Percentiles rank a stretch among this genome's conserved stretches.
These are phyloP conservation scores for Penicillium angulare DNA, from an alignment of 495 filamentous ascomycete species.

Conservation along the genomic window DNA sequence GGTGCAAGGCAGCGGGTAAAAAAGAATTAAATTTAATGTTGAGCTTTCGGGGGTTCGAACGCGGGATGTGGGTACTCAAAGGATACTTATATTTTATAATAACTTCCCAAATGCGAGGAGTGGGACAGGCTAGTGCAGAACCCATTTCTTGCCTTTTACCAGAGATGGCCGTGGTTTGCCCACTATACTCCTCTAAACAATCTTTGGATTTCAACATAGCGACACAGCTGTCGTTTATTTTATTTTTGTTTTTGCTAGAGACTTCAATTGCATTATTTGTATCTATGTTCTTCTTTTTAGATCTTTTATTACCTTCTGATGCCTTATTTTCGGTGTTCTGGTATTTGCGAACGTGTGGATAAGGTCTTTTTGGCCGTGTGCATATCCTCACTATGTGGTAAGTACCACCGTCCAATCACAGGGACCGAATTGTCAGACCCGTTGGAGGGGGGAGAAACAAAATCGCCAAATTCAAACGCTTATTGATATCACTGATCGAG, in stretches of 20 bases:
- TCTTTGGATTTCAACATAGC: conserved; percentile 56
- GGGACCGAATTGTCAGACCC: conserved; percentile 25
- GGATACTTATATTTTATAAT: conserved; percentile 13
- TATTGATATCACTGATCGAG: too few relatives aligned
- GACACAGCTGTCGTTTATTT: conserved; percentile 42
- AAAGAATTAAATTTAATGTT: conserved; percentile 11
- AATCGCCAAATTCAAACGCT: too few relatives aligned
- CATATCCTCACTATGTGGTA: too few relatives aligned
- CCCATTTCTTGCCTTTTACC: conserved; percentile 71
- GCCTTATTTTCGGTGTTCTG: too few relatives aligned
- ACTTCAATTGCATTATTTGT: background rate
- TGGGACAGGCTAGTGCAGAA: conserved; percentile 56
- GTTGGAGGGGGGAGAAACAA: background rate
- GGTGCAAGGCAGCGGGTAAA: conserved; percentile 3
- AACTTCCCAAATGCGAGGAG: conserved; percentile 29
- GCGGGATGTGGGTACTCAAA: background rate
- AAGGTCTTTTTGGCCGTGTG: too few relatives aligned
- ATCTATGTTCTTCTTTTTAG: background rate
- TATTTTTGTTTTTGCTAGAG: conserved; percentile 30
- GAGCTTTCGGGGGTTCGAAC: conserved; percentile 29
- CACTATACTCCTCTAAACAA: conserved; percentile 56
- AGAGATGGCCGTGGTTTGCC: conserved; percentile 64
- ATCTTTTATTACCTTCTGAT: too few relatives aligned
- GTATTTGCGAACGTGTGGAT: too few relatives aligned
- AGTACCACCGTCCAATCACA: conserved; percentile 20